A percentile compares a stretch with the other conserved stretches of the same genome.
These are phyloP conservation scores for Tetrahymena elliotti DNA, from an alignment of 73 alveolate genomes.

Conservation along the genomic window DNA sequence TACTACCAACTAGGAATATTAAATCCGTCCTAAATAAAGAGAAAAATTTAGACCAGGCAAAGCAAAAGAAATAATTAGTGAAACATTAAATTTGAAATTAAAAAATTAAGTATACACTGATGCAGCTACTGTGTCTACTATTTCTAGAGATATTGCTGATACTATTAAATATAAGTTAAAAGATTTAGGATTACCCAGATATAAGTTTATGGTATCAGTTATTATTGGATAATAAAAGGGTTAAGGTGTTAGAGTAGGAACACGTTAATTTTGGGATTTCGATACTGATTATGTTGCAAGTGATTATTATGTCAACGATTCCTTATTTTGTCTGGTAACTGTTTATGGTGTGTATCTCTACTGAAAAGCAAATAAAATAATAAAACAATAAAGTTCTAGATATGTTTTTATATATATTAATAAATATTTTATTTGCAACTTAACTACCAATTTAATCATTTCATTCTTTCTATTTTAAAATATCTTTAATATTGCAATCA, in stretches of 20 bases:
- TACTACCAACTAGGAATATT: conserved; percentile 16
- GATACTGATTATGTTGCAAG: conserved; percentile 29
- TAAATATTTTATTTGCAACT: background rate
- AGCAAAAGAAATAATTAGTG: conserved; percentile 23
- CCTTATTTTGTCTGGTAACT: conserved; percentile 28
- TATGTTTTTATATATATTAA: background rate
- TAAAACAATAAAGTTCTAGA: background rate
- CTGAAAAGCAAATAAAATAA: background rate
- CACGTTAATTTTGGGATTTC: conserved; percentile 38
- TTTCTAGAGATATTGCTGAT: conserved; percentile 33
- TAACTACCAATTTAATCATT: no score
- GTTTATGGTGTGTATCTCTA: conserved; percentile 36
- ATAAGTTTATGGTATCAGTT: conserved; percentile 32
- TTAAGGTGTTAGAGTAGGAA: conserved; percentile 32
- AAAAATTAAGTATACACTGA: conserved; percentile 12
- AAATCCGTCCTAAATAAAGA: conserved; percentile 26
- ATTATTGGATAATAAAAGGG: conserved; percentile 27
- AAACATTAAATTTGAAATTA: conserved; percentile 14
- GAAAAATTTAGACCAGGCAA: conserved; percentile 32
- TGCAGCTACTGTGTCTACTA: conserved; percentile 15
- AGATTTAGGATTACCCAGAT: conserved; percentile 20
- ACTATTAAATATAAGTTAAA: conserved; percentile 27
- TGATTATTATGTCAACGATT: conserved; percentile 21
- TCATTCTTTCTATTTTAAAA: no score
- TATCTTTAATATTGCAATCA: no score